Evolutionary conservation across 2,329 filamentous ascomycete species (phyloP).

Genomic region (Domatiomyces catenatus): DNA sequence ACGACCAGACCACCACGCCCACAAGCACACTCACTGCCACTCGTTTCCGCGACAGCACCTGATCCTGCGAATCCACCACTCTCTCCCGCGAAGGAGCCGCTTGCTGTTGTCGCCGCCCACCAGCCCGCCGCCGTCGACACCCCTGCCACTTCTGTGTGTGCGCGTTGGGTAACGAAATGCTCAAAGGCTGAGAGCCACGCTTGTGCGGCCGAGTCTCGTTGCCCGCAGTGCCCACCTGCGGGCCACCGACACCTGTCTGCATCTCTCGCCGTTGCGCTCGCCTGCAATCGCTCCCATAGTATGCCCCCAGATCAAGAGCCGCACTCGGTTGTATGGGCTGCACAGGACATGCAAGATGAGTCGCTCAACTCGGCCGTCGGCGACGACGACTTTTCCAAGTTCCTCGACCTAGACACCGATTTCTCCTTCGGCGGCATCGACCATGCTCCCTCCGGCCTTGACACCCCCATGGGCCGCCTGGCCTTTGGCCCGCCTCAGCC

Average conservation of each 20-base stretch:
- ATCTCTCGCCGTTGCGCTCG: not conserved
- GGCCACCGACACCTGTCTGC: conserved; percentile 4
- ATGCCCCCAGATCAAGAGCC: conserved; percentile 15
- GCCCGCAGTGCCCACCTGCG: conserved; percentile 15
- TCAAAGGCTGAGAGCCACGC: conserved; percentile 2
- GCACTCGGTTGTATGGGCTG: conserved; percentile 23
- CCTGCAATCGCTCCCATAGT: conserved; percentile 1
- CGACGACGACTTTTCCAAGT: conserved; percentile 35
- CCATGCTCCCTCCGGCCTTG: conserved; percentile 23
- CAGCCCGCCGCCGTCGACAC: not conserved
- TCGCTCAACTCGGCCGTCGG: conserved; percentile 24
- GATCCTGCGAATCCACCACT: not conserved
- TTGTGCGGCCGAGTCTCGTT: conserved; percentile 4
- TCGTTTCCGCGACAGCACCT: too few species aligned
- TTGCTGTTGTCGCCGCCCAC: not conserved
- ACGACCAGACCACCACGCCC: not conserved
- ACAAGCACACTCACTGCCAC: not conserved
- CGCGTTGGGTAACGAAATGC: not conserved
- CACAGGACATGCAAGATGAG: conserved; percentile 25
- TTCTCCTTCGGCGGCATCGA: conserved; percentile 28
- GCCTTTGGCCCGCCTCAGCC: conserved; percentile 21
- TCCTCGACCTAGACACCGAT: conserved; percentile 34
- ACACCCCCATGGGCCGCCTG: conserved; percentile 25
- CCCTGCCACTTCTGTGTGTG: not conserved
- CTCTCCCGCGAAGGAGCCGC: too few species aligned